These are phyloP conservation scores for Diplocarpon mali DNA, from an alignment of 2,329 filamentous ascomycete species.

Conservation along the genomic window DNA sequence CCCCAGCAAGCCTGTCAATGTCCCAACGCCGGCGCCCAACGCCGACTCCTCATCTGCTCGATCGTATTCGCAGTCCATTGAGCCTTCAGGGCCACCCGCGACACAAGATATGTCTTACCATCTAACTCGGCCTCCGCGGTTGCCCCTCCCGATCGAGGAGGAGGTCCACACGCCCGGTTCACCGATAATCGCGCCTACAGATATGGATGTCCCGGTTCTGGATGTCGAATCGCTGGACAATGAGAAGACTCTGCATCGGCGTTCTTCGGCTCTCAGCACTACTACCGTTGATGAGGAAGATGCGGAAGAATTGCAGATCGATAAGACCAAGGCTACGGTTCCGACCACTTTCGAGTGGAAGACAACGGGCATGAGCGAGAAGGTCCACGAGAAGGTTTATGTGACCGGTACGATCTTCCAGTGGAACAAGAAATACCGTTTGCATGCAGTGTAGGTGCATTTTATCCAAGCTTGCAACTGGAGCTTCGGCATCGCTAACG, in stretches of 20 bases:
- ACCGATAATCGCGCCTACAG: conserved; percentile 68
- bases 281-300: conserved; percentile 70
- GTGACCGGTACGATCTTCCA: conserved; percentile 96
- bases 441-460: conserved; percentile 63
- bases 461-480: not conserved
- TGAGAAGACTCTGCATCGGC: conserved; percentile 32
- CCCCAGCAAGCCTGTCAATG: conserved; percentile 48
- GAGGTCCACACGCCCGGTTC: conserved; percentile 83
- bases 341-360: conserved; percentile 80
- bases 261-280: conserved; percentile 49
- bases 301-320: conserved; percentile 63
- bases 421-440: conserved; percentile 88
- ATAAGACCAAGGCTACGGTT: conserved; percentile 67
- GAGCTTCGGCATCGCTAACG: conserved; percentile 2
- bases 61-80: conserved; percentile 37
- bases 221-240: conserved; percentile 38
- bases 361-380: conserved; percentile 63
- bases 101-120: conserved; percentile 42
- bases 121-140: conserved; percentile 66
- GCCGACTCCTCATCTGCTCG: conserved; percentile 18
- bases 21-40: conserved; percentile 27
- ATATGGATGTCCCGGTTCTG: conserved; percentile 30
- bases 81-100: conserved; percentile 34
- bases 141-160: conserved; percentile 89
- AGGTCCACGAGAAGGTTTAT: conserved; percentile 90